phyloP scores from a whole-genome alignment of 2,329 filamentous ascomycete species.

The Aspergillus ochraceoroseus region DNA sequence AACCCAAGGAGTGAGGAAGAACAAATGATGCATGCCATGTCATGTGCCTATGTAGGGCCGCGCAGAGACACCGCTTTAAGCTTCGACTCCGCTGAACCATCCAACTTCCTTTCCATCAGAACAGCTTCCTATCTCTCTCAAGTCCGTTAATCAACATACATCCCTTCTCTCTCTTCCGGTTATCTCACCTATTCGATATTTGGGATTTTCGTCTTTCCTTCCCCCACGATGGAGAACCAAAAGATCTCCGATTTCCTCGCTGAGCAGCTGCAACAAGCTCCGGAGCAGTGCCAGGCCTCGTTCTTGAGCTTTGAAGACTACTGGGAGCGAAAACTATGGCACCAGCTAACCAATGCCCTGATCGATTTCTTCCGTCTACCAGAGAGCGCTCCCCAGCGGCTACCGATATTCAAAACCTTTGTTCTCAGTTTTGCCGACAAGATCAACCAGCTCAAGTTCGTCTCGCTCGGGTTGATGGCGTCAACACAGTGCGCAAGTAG shows the following conservation, averaged over 20 bases:
- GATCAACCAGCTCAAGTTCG: constrained; percentile 98
- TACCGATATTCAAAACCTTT: constrained; percentile 90
- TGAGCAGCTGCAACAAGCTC: constrained; percentile 81
- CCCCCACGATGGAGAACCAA: constrained; percentile 68
- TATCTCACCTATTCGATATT: constrained; percentile 1
- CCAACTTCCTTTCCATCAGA: constrained; percentile 2
- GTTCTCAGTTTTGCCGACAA: constrained; percentile 95
- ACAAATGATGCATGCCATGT: constrained; percentile 11
- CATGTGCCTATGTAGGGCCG: constrained; percentile 24
- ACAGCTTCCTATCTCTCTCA: constrained; percentile 14
- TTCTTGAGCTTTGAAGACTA: constrained; percentile 91
- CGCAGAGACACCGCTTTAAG: constrained; percentile 28
- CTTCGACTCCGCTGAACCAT: constrained; percentile 17
- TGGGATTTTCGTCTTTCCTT: neutral
- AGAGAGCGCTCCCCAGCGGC: constrained; percentile 74
- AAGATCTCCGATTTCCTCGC: constrained; percentile 87
- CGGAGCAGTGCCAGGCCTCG: constrained; percentile 79
- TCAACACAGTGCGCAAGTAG: constrained; percentile 65
- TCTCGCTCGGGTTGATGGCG: constrained; percentile 81
- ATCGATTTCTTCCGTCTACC: constrained; percentile 81
- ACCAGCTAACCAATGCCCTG: constrained; percentile 88
- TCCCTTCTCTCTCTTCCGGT: constrained; percentile 11
- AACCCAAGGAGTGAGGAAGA: no score
- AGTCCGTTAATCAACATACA: constrained; percentile 13
- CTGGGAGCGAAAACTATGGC: constrained; percentile 99